Conservation (phyloP, 1,284 basidiomycete species). For the Waitea zeae region DNA sequence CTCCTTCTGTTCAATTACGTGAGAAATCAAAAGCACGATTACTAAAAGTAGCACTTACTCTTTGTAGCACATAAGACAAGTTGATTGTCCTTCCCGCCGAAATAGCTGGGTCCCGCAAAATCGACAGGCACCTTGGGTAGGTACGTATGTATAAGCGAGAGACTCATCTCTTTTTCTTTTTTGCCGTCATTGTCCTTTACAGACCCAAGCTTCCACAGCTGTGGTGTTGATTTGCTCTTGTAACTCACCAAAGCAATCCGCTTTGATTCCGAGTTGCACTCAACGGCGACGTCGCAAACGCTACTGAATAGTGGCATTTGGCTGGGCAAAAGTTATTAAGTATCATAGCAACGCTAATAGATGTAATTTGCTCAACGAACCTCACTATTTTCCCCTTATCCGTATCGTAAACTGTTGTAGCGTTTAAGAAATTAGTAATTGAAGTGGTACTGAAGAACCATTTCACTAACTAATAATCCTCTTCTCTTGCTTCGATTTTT, state of each 20-base stretch:
- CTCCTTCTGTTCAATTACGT: slow-evolving; percentile 35
- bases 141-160: slow-evolving; percentile 49
- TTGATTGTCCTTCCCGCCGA: slow-evolving; percentile 62
- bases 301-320: slow-evolving; percentile 67
- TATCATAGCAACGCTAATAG: background rate
- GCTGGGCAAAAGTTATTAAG: slow-evolving; percentile 26
- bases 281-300: slow-evolving; percentile 54
- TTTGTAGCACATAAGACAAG: slow-evolving; percentile 62
- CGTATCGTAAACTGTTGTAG: slow-evolving; percentile 66
- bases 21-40: slow-evolving; percentile 1
- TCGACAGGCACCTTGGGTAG: slow-evolving; percentile 51
- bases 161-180: slow-evolving; percentile 19
- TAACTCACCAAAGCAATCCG: slow-evolving; percentile 63
- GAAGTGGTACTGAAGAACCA: no score
- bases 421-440: no score
- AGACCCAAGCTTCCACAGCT: slow-evolving; percentile 59
- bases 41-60: slow-evolving; percentile 22
- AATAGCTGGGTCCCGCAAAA: slow-evolving; percentile 64
- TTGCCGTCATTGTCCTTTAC: slow-evolving; percentile 28
- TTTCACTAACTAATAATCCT: slow-evolving; percentile 49
- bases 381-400: slow-evolving; percentile 44
- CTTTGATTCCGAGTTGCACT: slow-evolving; percentile 42
- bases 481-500: slow-evolving; percentile 59
- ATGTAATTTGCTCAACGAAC: slow-evolving; percentile 20
- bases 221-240: slow-evolving; percentile 64